Percentiles rank a stretch among this genome's conserved stretches.
phyloP scores from a whole-genome alignment of 164 flowering plant genomes.

The Hamamelis virginiana region DNA sequence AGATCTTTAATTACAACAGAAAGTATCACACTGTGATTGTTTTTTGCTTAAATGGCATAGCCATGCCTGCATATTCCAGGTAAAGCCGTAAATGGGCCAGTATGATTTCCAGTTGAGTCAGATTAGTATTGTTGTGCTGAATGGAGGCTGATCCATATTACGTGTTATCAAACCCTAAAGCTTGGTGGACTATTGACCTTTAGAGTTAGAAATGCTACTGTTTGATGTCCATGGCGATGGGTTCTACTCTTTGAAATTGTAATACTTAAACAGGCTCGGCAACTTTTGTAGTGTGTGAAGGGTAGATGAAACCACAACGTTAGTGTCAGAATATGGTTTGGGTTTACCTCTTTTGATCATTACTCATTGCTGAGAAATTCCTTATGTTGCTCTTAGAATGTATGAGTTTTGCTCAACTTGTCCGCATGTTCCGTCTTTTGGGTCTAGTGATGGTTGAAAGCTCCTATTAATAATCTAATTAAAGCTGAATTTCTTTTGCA shows the following conservation, averaged over 20 bases:
- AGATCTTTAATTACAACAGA: background rate
- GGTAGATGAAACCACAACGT: background rate
- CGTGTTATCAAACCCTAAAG: background rate
- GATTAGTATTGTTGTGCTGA: background rate
- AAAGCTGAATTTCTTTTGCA: conserved; percentile 20
- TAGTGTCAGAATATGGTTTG: background rate
- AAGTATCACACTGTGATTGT: background rate
- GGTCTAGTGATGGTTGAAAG: background rate
- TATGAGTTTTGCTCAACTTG: background rate
- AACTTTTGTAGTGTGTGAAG: background rate
- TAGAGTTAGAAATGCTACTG: too few species aligned
- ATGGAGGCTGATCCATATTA: background rate
- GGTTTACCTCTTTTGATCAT: background rate
- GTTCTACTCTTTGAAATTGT: too few species aligned
- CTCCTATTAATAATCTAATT: conserved; percentile 1
- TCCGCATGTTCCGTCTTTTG: conserved; percentile 3
- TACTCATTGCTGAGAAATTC: background rate
- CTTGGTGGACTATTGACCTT: too few species aligned
- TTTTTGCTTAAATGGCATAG: background rate
- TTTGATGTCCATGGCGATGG: too few species aligned
- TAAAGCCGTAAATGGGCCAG: background rate
- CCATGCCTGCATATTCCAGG: background rate
- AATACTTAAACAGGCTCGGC: background rate
- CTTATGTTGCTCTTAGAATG: background rate
- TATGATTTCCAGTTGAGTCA: background rate